Evolutionary conservation across 192 early-diverging fungal genomes (phyloP).

Genomic region (Linnemannia exigua): DNA sequence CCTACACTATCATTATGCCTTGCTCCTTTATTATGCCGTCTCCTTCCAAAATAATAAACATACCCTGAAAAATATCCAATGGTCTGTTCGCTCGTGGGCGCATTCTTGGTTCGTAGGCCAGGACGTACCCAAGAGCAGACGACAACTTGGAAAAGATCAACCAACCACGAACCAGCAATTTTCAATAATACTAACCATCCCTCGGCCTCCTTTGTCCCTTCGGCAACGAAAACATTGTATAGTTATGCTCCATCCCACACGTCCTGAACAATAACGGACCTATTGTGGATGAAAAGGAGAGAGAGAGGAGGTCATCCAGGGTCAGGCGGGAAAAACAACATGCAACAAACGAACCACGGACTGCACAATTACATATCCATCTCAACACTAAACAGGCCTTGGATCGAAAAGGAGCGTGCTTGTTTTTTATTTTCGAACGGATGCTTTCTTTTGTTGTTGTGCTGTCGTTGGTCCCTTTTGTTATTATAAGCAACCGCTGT

Average conservation of each 20-base stretch:
- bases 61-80: slow-evolving; percentile 5
- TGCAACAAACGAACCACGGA: not conserved
- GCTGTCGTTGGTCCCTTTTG: not conserved
- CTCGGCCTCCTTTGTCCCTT: not conserved
- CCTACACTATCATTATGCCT: not conserved
- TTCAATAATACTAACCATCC: not conserved
- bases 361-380: not conserved
- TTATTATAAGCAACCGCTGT: not conserved
- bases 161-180: slow-evolving; percentile 6
- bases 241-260: not conserved
- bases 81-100: not conserved
- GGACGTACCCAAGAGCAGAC: slow-evolving; percentile 9
- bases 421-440: not conserved
- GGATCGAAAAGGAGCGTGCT: not conserved
- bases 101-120: slow-evolving; percentile 13
- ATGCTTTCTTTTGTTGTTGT: not conserved
- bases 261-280: not conserved
- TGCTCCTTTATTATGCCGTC: not conserved
- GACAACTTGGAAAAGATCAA: slow-evolving; percentile 1
- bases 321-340: slow-evolving; percentile 1
- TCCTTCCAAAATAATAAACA: not conserved
- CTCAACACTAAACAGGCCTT: not conserved
- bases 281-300: not conserved
- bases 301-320: not conserved
- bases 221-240: not conserved